Conservation (phyloP, 1,284 basidiomycete species). For the Boletellus deceptivus region DNA sequence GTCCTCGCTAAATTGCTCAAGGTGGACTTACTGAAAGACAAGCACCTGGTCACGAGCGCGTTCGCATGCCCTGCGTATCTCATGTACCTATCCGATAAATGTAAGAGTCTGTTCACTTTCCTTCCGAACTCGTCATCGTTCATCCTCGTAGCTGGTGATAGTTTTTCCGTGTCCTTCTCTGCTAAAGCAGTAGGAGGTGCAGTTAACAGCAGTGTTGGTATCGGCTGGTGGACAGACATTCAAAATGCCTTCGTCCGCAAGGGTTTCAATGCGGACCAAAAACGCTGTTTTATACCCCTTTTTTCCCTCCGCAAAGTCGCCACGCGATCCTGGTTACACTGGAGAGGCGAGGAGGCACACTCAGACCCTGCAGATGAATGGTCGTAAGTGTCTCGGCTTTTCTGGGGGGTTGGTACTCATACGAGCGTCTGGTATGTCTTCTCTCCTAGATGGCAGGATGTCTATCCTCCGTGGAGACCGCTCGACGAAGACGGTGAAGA, state of each 20-base stretch:
- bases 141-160: constrained; percentile 6
- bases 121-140: neutral
- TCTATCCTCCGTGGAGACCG: constrained; percentile 11
- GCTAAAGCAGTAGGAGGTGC: neutral
- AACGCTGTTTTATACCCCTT: constrained; percentile 11
- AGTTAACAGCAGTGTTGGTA: neutral
- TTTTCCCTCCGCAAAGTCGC: constrained; percentile 6
- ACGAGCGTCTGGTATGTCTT: neutral
- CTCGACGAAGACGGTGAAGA: constrained; percentile 16
- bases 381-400: neutral
- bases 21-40: constrained; percentile 2
- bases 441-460: constrained; percentile 10
- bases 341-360: neutral
- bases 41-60: constrained; percentile 10
- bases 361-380: neutral
- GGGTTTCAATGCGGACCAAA: neutral
- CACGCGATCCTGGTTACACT: neutral
- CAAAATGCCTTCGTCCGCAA: constrained; percentile 12
- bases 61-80: constrained; percentile 20
- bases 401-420: neutral
- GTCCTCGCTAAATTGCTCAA: constrained; percentile 5
- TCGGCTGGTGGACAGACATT: constrained; percentile 14
- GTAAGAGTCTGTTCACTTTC: constrained; percentile 2
- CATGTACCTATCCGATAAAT: constrained; percentile 17
- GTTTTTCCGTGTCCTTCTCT: constrained; percentile 3